Evolutionary conservation across 2,329 filamentous ascomycete genomes (phyloP).

Genomic region (Cercospora berteroae): DNA sequence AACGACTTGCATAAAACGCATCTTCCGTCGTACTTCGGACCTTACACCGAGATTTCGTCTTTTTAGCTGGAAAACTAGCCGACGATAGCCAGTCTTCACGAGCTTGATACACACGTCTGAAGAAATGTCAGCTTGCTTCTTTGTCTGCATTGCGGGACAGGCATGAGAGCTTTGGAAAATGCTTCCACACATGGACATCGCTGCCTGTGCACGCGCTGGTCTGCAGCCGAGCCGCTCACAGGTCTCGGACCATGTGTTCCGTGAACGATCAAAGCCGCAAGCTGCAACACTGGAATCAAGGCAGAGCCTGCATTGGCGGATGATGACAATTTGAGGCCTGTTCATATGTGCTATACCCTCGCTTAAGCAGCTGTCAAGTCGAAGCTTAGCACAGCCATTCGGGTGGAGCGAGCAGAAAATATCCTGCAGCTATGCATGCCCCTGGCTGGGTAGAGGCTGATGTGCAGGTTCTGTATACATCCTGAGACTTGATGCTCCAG

Average conservation of each 20-base stretch:
- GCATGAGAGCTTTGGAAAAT: not conserved
- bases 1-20: not conserved
- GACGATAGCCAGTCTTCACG: not conserved
- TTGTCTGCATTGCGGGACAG: not conserved
- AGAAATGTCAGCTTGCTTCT: slow-evolving; percentile 5
- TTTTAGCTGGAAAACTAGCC: not conserved
- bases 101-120: not conserved
- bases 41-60: not conserved
- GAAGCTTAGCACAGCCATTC: not conserved
- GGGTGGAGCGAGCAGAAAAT: not conserved
- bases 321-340: slow-evolving; percentile 13
- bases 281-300: not conserved
- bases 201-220: not conserved
- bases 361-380: slow-evolving; percentile 4
- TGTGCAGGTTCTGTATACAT: not conserved
- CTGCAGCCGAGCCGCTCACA: not conserved
- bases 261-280: not conserved
- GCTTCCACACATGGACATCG: not conserved
- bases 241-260: not conserved
- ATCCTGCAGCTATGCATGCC: not conserved
- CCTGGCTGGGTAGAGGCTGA: not conserved
- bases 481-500: not conserved
- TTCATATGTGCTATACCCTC: not conserved
- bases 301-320: not conserved
- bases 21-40: not conserved